Conservation (phyloP, 352 stramenopile species). For the Phytophthora hibernalis region DNA sequence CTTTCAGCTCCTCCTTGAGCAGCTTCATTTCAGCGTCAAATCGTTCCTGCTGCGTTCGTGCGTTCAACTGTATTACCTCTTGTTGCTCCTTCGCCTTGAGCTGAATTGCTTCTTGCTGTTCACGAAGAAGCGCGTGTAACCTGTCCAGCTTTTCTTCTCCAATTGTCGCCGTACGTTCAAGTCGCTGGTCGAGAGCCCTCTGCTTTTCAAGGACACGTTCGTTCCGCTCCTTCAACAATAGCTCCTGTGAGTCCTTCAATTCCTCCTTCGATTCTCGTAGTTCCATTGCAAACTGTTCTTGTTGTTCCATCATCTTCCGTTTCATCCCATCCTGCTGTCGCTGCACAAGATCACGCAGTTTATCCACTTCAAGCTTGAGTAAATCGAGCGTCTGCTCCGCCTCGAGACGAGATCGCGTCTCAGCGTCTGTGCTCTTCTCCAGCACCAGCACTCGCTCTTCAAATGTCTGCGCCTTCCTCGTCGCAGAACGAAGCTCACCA, state of each 20-base stretch:
- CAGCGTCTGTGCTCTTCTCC: constrained; percentile 64
- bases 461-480: constrained; percentile 35
- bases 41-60: constrained; percentile 33
- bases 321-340: constrained; percentile 61
- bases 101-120: constrained; percentile 45
- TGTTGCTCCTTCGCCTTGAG: constrained; percentile 63
- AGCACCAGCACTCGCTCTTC: constrained; percentile 66
- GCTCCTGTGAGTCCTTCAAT: constrained; percentile 56
- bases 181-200: constrained; percentile 48
- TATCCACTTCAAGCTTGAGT: constrained; percentile 75
- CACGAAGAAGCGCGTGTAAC: constrained; percentile 21
- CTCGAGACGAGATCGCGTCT: constrained; percentile 58
- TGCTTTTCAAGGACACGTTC: constrained; percentile 74
- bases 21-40: constrained; percentile 43
- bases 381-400: constrained; percentile 74
- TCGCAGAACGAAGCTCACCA: constrained; percentile 50
- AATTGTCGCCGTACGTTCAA: constrained; percentile 34
- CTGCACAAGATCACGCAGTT: constrained; percentile 61
- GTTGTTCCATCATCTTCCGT: constrained; percentile 33
- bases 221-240: constrained; percentile 62
- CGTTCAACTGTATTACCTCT: constrained; percentile 47
- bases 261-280: constrained; percentile 46
- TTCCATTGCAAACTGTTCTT: constrained; percentile 41
- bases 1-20: constrained; percentile 48
- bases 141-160: constrained; percentile 29